Percentiles rank a stretch among this genome's conserved stretches.
Evolutionary conservation across 306 rosid genomes (phyloP).

Genomic region (Cicer judaicum): DNA sequence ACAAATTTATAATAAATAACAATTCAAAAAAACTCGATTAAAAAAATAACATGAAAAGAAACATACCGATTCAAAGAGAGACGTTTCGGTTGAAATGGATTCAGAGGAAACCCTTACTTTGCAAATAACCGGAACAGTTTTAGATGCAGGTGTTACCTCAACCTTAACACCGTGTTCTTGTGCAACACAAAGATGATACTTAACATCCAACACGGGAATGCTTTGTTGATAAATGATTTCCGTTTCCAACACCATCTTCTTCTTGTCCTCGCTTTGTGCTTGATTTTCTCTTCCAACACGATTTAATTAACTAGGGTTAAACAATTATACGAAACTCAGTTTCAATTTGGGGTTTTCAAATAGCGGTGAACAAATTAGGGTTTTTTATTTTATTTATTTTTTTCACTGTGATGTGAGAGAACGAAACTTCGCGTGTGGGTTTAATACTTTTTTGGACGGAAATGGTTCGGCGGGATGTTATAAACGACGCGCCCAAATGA

Average conservation of each 20-base stretch:
- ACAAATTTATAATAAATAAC: neutral
- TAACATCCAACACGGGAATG: constrained; percentile 57
- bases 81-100: constrained; percentile 39
- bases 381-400: neutral
- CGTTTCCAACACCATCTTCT: constrained; percentile 64
- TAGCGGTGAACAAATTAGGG: constrained; percentile 16
- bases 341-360: constrained; percentile 23
- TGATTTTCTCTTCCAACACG: constrained; percentile 1
- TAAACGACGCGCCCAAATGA: constrained; percentile 24
- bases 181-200: constrained; percentile 62
- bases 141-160: constrained; percentile 53
- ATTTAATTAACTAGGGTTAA: constrained; percentile 9
- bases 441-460: neutral
- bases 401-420: neutral
- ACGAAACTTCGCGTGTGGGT: constrained; percentile 7
- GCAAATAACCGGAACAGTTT: constrained; percentile 54
- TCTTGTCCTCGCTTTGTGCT: constrained; percentile 26
- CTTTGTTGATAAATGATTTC: constrained; percentile 59
- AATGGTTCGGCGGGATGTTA: neutral
- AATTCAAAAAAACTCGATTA: neutral
- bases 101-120: constrained; percentile 52
- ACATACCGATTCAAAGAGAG: constrained; percentile 53
- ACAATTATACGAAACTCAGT: neutral
- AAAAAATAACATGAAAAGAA: neutral
- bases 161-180: constrained; percentile 55